Percentiles rank a stretch among this genome's conserved stretches.
These are phyloP conservation scores for Silene conica DNA, from an alignment of 148 eudicot genomes.

Conservation along the genomic window DNA sequence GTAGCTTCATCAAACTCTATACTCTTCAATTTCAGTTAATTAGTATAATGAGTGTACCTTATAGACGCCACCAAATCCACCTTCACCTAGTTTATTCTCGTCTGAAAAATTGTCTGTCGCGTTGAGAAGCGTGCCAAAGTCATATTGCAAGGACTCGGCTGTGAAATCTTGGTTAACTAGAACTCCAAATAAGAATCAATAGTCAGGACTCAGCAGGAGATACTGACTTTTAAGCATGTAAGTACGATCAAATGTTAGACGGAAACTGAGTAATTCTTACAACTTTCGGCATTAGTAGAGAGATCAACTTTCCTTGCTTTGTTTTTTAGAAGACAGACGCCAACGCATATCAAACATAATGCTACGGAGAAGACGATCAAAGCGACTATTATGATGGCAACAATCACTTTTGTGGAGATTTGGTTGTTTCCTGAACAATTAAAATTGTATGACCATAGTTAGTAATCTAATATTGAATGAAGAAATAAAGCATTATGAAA, in stretches of 20 bases:
- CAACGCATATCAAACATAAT: not conserved
- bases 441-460: no score
- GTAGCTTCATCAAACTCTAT: no score
- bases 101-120: slow-evolving; percentile 19
- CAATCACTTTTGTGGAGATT: not conserved
- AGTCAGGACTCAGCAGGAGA: no score
- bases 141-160: slow-evolving; percentile 20
- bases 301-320: not conserved
- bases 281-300: not conserved
- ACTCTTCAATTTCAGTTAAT: no score
- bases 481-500: no score
- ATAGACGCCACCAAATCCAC: slow-evolving; percentile 30
- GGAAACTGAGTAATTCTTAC: no score
- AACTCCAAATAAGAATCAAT: not conserved
- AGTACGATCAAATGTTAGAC: no score
- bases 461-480: no score
- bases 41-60: no score
- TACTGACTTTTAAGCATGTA: no score
- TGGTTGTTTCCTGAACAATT: no score
- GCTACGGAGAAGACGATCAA: not conserved
- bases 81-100: slow-evolving; percentile 27
- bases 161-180: slow-evolving; percentile 4
- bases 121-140: slow-evolving; percentile 14
- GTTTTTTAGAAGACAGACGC: not conserved
- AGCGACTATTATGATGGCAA: slow-evolving; percentile 8